Evolutionary conservation across 2,329 filamentous ascomycete genomes (phyloP), one percentile per base, ranked within the genome.

Genomic region (Dryadomyces quercivorus): DNA sequence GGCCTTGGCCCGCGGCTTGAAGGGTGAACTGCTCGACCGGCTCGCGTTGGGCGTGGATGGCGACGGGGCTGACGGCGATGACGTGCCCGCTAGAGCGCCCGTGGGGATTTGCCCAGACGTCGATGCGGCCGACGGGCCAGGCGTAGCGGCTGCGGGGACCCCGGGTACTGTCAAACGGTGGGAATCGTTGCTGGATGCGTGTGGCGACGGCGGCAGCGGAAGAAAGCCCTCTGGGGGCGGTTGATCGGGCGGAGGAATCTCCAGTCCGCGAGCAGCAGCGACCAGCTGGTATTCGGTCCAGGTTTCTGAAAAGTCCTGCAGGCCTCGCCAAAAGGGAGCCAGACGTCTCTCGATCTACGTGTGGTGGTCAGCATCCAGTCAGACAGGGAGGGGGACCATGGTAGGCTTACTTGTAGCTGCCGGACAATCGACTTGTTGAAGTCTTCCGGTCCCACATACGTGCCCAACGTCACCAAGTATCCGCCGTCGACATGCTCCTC

Each of bases 221-320:
- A 72, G 75, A 61, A 75, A 77, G 60, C 75, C 76, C 63, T 93
- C 86, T 5, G 85, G 80, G 5, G 88, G 88, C 2, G 89, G 82
- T 62, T 91, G 83, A 67, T 96, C 90, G 49, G 92, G 81, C 8
- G 87, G 79, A 13, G 93, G 93, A 51, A 97, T 83, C 3, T 87
- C 81, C 55, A 94, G 77, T 20, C 88, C 91, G 63, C 89, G 82
- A 51, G 86, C 93, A 22, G 88, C 90, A 55, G 92, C 90, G 62
- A 96, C 82, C n/a, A 98, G 81, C 69, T 98, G 93, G 68, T 93
- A 84, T 64, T 98, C 93, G 13, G 89, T 86, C 93, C 93, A 98
- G 52, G 81, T 86, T 21, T 88, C 80, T 16, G 84, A 85, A 68
- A 93, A 89, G 67, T 97, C 91, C 59, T 95, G 85, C 4, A 98